Conservation (phyloP, 2,329 filamentous ascomycete species). For the Hypoxylon sp. region DNA sequence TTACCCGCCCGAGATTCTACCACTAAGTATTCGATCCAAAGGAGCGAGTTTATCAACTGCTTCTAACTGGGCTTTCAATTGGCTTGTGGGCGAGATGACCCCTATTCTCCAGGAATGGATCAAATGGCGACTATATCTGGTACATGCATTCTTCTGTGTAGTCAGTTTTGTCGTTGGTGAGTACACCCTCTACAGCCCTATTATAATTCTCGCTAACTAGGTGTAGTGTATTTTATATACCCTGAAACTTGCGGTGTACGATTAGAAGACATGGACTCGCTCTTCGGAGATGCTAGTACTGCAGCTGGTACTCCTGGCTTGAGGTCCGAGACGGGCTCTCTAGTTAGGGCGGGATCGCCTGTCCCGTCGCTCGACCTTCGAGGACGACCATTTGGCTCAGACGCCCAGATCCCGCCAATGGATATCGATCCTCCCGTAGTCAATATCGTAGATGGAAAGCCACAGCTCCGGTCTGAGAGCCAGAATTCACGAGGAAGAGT, state of each 20-base stretch:
- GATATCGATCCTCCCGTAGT: slow-evolving; percentile 84
- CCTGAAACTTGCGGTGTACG: slow-evolving; percentile 96
- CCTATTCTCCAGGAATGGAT: slow-evolving; percentile 93
- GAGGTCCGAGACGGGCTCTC: slow-evolving; percentile 81
- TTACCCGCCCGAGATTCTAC: slow-evolving; percentile 98
- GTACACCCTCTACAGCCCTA: slow-evolving; percentile 55
- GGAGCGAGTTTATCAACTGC: slow-evolving; percentile 96
- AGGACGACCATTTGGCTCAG: slow-evolving; percentile 66
- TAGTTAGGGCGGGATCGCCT: slow-evolving; percentile 84
- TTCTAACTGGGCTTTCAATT: slow-evolving; percentile 98
- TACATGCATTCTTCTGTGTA: slow-evolving; percentile 97
- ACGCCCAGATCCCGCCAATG: slow-evolving; percentile 82
- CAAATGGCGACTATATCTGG: slow-evolving; percentile 91
- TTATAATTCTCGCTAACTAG: slow-evolving; percentile 39
- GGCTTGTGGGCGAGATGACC: slow-evolving; percentile 95
- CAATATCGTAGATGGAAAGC: slow-evolving; percentile 63
- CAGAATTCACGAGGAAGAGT: slow-evolving; percentile 57
- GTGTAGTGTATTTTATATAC: slow-evolving; percentile 93
- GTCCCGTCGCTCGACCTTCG: slow-evolving; percentile 82
- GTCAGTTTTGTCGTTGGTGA: slow-evolving; percentile 95
- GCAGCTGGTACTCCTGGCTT: slow-evolving; percentile 82
- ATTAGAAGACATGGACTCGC: slow-evolving; percentile 94
- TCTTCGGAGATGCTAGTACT: slow-evolving; percentile 94
- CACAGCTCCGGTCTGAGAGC: slow-evolving; percentile 55
- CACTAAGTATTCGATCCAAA: slow-evolving; percentile 95